A percentile compares a stretch with the other conserved stretches of the same genome.
These are phyloP conservation scores for Candida ipomoeae DNA, from an alignment of 805 yeast species.

Conservation along the genomic window DNA sequence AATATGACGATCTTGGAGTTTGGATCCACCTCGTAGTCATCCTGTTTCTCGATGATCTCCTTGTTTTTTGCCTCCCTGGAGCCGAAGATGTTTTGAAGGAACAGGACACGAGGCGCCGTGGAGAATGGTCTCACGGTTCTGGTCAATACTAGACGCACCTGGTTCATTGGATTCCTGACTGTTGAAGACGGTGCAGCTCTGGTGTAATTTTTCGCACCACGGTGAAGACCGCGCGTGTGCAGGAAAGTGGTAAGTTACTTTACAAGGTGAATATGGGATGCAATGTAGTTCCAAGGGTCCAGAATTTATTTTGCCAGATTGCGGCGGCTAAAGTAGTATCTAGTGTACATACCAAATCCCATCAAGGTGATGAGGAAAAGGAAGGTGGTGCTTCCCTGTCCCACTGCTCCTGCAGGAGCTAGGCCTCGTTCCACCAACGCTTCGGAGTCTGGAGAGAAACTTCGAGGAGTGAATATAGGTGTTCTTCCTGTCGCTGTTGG, in stretches of 20 bases:
- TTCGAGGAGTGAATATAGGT: neutral
- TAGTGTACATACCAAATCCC: neutral
- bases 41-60: slow-evolving; percentile 37
- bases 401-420: neutral
- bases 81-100: slow-evolving; percentile 34
- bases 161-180: slow-evolving; percentile 1
- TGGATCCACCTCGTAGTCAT: slow-evolving; percentile 32
- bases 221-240: neutral
- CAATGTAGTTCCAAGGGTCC: no score
- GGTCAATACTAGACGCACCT: slow-evolving; percentile 2
- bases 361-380: neutral
- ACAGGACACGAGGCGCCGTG: slow-evolving; percentile 17
- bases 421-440: neutral
- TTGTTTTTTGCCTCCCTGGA: slow-evolving; percentile 28
- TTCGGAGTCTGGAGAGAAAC: neutral
- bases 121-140: slow-evolving; percentile 5
- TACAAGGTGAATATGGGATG: neutral
- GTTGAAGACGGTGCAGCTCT: neutral
- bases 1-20: slow-evolving; percentile 33
- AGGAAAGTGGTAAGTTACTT: neutral
- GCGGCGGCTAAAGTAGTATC: neutral
- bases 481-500: slow-evolving; percentile 2
- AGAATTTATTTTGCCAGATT: neutral
- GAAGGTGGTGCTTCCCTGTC: neutral
- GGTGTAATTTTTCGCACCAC: slow-evolving; percentile 4